Evolutionary conservation across 106 monocot genomes (phyloP), one percentile per base, ranked within the genome.

Genomic region (Dioscorea dumetorum): DNA sequence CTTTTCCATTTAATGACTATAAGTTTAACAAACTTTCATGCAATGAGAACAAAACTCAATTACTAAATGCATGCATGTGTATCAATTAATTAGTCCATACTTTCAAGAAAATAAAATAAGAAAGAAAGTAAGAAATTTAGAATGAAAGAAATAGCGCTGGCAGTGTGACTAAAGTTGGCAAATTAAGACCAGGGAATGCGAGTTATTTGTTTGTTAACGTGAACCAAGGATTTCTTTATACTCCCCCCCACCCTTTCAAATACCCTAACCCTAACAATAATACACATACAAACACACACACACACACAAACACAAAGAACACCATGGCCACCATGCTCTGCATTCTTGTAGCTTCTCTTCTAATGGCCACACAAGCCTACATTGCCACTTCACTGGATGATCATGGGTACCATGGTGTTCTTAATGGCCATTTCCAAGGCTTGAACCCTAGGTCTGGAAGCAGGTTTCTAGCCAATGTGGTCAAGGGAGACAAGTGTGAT

Each of bases 401-500:
- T 10, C 22, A 50, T 24, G 66, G 15, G 4, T 69, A 69, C 33
- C 11, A 18, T 9, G 58, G 19, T 8, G 57, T 69, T 3, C 23
- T 69, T 2, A n/a, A 17, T 2, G 35, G 58, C 33, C 69, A 69
- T 20, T 69, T 69, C 69, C 32, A 58, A 33, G 11, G 69, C 10
- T 18, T 69, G n/a, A 69, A 35, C 34, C 56, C 57, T 5, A 15
- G 69, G 20, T 32, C 69, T 5, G 71, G 71, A 24, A 51, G 71
- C 49, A 35, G 71, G 71, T 71, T 61, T 24, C 60, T 71, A 2
- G 48, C 49, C 41, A 61, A 18, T 3, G 59, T 48, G 0, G 61
- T 50, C 70, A 83, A 80, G n/a, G 80, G 67, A 5, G 61, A 64
- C 48, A 4, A 4, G 2, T 80, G 83, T 50, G 41, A 71, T 32